Percentiles rank a stretch among this genome's conserved stretches.
These are phyloP conservation scores for Cordyceps javanica DNA, from an alignment of 2,329 filamentous ascomycete species.

Conservation along the genomic window DNA sequence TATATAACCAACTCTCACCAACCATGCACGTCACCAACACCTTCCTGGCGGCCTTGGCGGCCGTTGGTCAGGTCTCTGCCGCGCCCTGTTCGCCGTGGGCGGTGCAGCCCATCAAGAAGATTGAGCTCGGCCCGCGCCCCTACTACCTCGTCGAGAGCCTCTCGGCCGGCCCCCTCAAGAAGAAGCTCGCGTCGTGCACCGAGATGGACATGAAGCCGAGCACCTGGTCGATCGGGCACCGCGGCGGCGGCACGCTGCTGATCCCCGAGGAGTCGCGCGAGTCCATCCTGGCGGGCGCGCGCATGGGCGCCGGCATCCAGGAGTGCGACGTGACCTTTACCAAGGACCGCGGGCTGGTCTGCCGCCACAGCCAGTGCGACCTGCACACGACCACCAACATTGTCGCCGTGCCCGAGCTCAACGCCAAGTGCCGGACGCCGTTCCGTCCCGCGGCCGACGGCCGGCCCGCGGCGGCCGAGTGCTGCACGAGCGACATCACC, in stretches of 20 bases:
- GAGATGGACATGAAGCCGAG: constrained; percentile 46
- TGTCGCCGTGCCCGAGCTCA: constrained; percentile 53
- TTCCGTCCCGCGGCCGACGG: constrained; percentile 52
- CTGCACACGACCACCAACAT: constrained; percentile 65
- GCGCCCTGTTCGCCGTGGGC: constrained; percentile 19
- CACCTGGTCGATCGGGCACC: constrained; percentile 55
- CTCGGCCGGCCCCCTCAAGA: constrained; percentile 53
- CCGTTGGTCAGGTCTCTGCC: constrained; percentile 22
- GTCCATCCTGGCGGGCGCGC: constrained; percentile 54
- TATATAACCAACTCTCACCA: background rate
- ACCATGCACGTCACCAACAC: constrained; percentile 28
- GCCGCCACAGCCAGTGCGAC: constrained; percentile 62
- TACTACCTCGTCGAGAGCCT: constrained; percentile 60
- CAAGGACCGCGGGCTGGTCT: constrained; percentile 58
- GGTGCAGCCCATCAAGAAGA: constrained; percentile 34
- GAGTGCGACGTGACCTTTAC: constrained; percentile 66
- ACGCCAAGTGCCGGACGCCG: constrained; percentile 55
- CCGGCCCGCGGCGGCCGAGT: constrained; percentile 51
- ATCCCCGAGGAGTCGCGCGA: constrained; percentile 59
- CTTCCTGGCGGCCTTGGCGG: constrained; percentile 25
- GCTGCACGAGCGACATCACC: constrained; percentile 68
- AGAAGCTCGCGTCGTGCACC: constrained; percentile 51
- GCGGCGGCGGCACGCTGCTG: constrained; percentile 54
- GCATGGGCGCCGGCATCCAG: constrained; percentile 61
- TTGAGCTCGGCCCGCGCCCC: constrained; percentile 58